Evolutionary conservation across 2,329 filamentous ascomycete species (phyloP), one percentile per base, ranked within the genome.

Genomic region (Apiospora hydei): DNA sequence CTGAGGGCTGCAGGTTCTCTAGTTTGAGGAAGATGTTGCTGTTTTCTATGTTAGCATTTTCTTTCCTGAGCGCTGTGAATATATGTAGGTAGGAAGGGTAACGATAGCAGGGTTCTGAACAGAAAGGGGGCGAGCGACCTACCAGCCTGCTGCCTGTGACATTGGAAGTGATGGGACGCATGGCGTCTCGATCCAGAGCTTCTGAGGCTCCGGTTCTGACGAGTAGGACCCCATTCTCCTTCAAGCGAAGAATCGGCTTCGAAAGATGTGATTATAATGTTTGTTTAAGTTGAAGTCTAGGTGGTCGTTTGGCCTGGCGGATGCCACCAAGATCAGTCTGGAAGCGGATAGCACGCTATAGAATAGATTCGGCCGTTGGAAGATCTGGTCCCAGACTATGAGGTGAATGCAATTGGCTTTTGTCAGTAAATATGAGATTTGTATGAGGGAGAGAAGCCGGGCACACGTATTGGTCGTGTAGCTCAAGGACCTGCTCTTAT

Each of bases 11-110:
- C 71, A 95, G 88, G 80, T 93, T 94, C 77, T 97, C 94, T 74
- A 96, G 89, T 82, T 97, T 97, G 78, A 97, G 90, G 81, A 93
- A 94, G 81, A 97, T 90, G 84, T 93, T 91, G 85, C 93, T 88
- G 73, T n/a, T 68, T 43, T 67, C 4, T 3, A 46, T 43, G 75
- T 71, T 43, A 64, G 69, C 34, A 71, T 8, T 13, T 14, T 41
- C 43, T 4, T 61, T 6, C 44, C 2, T 14, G 5, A 16, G 16
- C 4, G 34, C 6, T 57, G 6, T 1, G 14, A 26, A 53, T 16
- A 57, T 1, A 34, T 26, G 47, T 8, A 14, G 5, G 11, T 24
- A 30, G 26, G 21, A 66, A 38, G 34, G 34, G 5, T 38, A 38
- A 38, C 5, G 34, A 38, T 38, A 38, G 2, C 34, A 38, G 34